These are phyloP conservation scores for Arthroderma sp. DNA, from an alignment of 2,329 filamentous ascomycete species.

Conservation along the genomic window DNA sequence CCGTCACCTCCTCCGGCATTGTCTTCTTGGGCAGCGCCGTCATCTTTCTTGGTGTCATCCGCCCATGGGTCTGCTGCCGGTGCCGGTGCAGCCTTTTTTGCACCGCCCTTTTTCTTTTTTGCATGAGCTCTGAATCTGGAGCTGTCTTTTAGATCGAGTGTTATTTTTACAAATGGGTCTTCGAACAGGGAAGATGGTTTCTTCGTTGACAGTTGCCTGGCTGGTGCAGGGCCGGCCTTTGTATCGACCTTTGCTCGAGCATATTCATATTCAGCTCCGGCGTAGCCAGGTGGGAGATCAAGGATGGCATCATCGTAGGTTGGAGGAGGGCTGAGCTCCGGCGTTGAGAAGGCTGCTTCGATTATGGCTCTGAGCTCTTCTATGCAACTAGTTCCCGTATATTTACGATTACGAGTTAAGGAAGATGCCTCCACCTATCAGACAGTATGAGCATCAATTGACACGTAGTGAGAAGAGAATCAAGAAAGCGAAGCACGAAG, in stretches of 20 bases:
- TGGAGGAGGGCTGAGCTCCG: slow-evolving; percentile 7
- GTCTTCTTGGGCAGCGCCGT: slow-evolving; percentile 8
- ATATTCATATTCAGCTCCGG: slow-evolving; percentile 2
- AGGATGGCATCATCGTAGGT: slow-evolving; percentile 12
- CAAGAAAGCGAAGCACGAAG: too few relatives aligned
- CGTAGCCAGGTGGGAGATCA: slow-evolving; percentile 25
- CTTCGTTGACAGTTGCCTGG: neutral
- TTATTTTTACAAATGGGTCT: neutral
- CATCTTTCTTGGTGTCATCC: neutral
- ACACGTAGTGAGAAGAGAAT: neutral
- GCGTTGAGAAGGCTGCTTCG: neutral
- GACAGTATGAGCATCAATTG: slow-evolving; percentile 1
- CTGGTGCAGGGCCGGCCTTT: neutral
- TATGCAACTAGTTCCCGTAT: slow-evolving; percentile 2
- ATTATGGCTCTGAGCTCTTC: slow-evolving; percentile 2
- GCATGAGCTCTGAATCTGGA: slow-evolving; percentile 11
- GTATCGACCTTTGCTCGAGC: neutral
- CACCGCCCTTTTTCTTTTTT: slow-evolving; percentile 11
- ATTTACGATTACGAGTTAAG: slow-evolving; percentile 2
- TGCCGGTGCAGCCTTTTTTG: slow-evolving; percentile 3
- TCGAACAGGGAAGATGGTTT: neutral
- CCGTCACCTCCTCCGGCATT: slow-evolving; percentile 8
- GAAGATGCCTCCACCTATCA: neutral
- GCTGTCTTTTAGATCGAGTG: slow-evolving; percentile 12
- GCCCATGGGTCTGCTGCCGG: neutral